These are phyloP conservation scores for Moniliophthora roreri DNA, from an alignment of 1,284 basidiomycete species.

Conservation along the genomic window DNA sequence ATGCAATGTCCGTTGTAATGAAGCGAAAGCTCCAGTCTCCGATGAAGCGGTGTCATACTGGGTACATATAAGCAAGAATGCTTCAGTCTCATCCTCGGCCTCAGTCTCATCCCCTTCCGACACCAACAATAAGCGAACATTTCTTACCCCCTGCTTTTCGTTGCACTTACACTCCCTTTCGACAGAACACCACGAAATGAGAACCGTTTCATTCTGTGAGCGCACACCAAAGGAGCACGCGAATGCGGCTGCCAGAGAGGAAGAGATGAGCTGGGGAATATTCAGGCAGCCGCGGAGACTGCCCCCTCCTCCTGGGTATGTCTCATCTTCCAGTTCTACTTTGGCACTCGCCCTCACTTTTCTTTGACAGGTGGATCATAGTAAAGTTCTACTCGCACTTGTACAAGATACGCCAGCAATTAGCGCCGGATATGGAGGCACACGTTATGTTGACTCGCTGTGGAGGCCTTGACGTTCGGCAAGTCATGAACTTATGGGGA, in stretches of 20 bases:
- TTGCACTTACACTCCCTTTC: neutral
- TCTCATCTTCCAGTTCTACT: neutral
- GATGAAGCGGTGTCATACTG: no score
- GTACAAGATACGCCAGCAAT: constrained; percentile 12
- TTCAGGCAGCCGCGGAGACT: constrained; percentile 6
- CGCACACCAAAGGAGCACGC: constrained; percentile 13
- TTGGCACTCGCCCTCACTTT: neutral
- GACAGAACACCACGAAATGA: neutral
- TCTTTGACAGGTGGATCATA: constrained; percentile 6
- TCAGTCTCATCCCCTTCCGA: neutral
- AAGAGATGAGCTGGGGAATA: constrained; percentile 12
- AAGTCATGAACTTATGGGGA: constrained; percentile 10
- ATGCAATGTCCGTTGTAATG: no score
- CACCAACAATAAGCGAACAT: neutral
- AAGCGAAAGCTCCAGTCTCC: no score
- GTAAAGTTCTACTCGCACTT: constrained; percentile 14
- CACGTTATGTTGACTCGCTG: constrained; percentile 7
- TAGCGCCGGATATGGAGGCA: constrained; percentile 11
- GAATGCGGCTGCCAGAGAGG: constrained; percentile 2
- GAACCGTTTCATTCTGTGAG: neutral
- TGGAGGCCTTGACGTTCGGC: constrained; percentile 8
- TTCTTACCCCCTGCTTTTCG: neutral
- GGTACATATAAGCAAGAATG: neutral
- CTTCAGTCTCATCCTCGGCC: neutral
- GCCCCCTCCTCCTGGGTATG: constrained; percentile 11